Percentiles rank a stretch among this genome's conserved stretches.
These are phyloP conservation scores for Populus tomentosa DNA, from an alignment of 441 rosid species.

Conservation along the genomic window DNA sequence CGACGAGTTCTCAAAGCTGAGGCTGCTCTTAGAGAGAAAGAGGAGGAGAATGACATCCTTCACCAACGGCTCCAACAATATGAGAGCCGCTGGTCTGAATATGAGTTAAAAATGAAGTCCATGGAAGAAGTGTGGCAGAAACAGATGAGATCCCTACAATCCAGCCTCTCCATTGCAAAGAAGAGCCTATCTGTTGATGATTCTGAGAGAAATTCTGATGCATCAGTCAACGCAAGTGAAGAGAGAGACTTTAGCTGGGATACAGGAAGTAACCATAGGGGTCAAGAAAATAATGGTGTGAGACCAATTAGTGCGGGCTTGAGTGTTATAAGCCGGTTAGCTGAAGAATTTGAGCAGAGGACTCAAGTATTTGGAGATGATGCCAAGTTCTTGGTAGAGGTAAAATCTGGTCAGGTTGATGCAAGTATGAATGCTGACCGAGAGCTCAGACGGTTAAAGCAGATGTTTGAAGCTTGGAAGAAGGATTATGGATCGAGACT, in stretches of 20 bases:
- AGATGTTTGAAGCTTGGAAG: constrained; percentile 98
- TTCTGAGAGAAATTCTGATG: constrained; percentile 85
- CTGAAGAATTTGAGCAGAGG: constrained; percentile 97
- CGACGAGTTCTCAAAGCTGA: constrained; percentile 91
- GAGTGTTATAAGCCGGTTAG: constrained; percentile 80
- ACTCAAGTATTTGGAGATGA: constrained; percentile 97
- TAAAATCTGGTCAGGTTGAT: constrained; percentile 92
- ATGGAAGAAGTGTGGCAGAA: constrained; percentile 99
- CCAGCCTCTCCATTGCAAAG: constrained; percentile 96
- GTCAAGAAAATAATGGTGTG: constrained; percentile 60
- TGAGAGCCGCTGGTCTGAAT: constrained; percentile 95
- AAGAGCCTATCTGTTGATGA: constrained; percentile 87
- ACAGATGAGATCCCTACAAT: constrained; percentile 96
- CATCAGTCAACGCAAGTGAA: constrained; percentile 79
- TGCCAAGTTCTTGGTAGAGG: constrained; percentile 95
- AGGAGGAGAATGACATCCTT: constrained; percentile 94
- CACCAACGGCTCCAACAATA: constrained; percentile 93
- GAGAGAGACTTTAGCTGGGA: constrained; percentile 69
- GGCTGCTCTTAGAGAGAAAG: constrained; percentile 81
- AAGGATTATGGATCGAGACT: constrained; percentile 82
- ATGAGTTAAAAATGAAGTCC: constrained; percentile 94
- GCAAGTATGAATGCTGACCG: constrained; percentile 89
- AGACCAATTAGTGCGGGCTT: constrained; percentile 86
- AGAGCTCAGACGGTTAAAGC: constrained; percentile 86
- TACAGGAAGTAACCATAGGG: constrained; percentile 51